Conservation (phyloP, 495 filamentous ascomycete species). For the Aspergillus mulundensis region DNA sequence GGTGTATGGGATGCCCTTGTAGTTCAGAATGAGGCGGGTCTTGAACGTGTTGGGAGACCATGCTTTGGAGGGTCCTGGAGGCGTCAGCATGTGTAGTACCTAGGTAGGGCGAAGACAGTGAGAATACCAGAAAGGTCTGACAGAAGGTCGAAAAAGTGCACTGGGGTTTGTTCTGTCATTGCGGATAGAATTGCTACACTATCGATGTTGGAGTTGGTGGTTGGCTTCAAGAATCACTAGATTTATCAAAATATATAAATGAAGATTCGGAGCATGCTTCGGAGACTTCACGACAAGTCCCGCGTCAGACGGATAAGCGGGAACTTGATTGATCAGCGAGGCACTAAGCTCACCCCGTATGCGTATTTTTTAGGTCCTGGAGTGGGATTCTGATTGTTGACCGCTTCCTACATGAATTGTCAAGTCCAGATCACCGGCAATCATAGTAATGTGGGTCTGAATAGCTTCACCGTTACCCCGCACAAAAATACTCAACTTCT, state of each 20-base stretch:
- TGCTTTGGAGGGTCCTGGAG: conserved; percentile 28
- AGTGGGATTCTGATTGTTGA: no score
- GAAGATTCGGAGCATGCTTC: no score
- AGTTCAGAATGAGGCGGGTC: conserved; percentile 37
- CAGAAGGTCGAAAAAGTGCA: conserved; percentile 39
- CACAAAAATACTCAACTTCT: neutral
- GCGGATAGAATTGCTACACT: no score
- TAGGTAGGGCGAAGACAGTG: neutral
- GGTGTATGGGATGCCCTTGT: conserved; percentile 39
- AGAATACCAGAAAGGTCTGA: conserved; percentile 31
- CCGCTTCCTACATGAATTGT: no score
- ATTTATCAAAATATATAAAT: no score
- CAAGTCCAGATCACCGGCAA: no score
- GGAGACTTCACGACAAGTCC: neutral
- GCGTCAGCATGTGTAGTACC: conserved; percentile 3
- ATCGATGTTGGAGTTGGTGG: no score
- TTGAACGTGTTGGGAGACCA: conserved; percentile 42
- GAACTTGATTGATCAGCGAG: neutral
- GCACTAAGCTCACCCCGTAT: neutral
- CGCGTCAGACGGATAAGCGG: neutral
- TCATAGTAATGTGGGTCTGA: neutral
- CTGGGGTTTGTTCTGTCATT: conserved; percentile 28
- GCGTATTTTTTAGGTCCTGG: neutral
- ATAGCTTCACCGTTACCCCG: conserved; percentile 11
- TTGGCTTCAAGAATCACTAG: no score